phyloP scores from a whole-genome alignment of 2,329 filamentous ascomycete genomes.

The Aquanectria penicillioides region DNA sequence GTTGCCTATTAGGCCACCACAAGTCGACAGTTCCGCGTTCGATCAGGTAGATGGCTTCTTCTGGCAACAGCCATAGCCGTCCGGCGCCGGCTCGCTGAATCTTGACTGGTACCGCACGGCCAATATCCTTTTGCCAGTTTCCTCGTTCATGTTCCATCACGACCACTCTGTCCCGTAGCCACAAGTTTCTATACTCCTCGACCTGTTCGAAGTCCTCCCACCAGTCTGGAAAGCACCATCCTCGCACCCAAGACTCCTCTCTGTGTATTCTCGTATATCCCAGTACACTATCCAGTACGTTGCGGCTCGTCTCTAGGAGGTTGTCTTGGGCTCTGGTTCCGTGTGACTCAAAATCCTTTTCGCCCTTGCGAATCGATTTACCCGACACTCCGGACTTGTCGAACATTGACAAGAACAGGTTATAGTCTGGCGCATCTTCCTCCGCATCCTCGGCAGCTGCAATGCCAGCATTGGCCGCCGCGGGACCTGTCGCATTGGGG shows the following conservation, averaged over 20 bases:
- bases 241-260: conserved; percentile 73
- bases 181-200: conserved; percentile 42
- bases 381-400: conserved; percentile 61
- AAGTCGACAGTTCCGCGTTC: conserved; percentile 90
- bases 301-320: conserved; percentile 81
- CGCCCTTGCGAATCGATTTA: conserved; percentile 85
- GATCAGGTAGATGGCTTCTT: conserved; percentile 89
- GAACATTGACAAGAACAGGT: conserved; percentile 70
- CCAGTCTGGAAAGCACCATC: conserved; percentile 76
- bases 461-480: conserved; percentile 41
- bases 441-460: conserved; percentile 66
- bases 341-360: conserved; percentile 97
- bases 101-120: conserved; percentile 68
- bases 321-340: conserved; percentile 83
- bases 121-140: conserved; percentile 79
- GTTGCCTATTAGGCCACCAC: conserved; percentile 75
- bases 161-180: conserved; percentile 64
- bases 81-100: conserved; percentile 66
- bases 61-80: conserved; percentile 85
- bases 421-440: conserved; percentile 89
- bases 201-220: conserved; percentile 49
- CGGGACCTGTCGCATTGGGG: conserved; percentile 37
- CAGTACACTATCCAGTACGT: conserved; percentile 90
- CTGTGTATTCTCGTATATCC: conserved; percentile 79
- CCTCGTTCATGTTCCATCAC: conserved; percentile 78